phyloP scores from a whole-genome alignment of 148 eudicot species.

The Chenopodium album region DNA sequence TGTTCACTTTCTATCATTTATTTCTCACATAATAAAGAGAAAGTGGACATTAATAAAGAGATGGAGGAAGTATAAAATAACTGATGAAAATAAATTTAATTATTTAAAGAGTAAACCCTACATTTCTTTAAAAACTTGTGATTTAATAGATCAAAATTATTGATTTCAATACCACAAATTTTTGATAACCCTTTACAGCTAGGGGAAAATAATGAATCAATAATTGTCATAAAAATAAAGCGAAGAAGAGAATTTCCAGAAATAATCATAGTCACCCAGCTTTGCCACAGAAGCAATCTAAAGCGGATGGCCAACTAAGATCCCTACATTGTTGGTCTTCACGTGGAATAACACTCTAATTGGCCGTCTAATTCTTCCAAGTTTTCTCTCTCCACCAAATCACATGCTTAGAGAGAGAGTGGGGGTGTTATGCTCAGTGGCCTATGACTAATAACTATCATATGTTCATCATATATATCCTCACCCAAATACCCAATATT shows the following conservation, averaged over 20 bases:
- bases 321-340: slow-evolving; percentile 32
- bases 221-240: slow-evolving; percentile 24
- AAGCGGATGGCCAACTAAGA: slow-evolving; percentile 22
- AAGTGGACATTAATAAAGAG: too few relatives aligned
- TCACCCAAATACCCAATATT: not conserved
- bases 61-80: too few relatives aligned
- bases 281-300: slow-evolving; percentile 24
- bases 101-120: too few relatives aligned
- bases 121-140: not conserved
- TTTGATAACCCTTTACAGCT: slow-evolving; percentile 27
- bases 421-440: slow-evolving; percentile 5
- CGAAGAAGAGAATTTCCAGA: slow-evolving; percentile 16
- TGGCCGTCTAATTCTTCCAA: slow-evolving; percentile 23
- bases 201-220: slow-evolving; percentile 21
- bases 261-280: slow-evolving; percentile 20
- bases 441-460: slow-evolving; percentile 1
- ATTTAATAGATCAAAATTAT: not conserved
- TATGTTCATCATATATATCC: not conserved
- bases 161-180: slow-evolving; percentile 7
- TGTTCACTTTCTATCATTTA: too few relatives aligned
- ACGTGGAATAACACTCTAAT: slow-evolving; percentile 31
- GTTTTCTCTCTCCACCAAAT: slow-evolving; percentile 21
- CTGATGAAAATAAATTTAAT: too few relatives aligned
- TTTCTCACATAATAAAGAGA: too few relatives aligned
- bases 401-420: slow-evolving; percentile 23